Evolutionary conservation across 2,329 filamentous ascomycete species (phyloP), one percentile per base, ranked within the genome.

Genomic region (Penicillium carneum): DNA sequence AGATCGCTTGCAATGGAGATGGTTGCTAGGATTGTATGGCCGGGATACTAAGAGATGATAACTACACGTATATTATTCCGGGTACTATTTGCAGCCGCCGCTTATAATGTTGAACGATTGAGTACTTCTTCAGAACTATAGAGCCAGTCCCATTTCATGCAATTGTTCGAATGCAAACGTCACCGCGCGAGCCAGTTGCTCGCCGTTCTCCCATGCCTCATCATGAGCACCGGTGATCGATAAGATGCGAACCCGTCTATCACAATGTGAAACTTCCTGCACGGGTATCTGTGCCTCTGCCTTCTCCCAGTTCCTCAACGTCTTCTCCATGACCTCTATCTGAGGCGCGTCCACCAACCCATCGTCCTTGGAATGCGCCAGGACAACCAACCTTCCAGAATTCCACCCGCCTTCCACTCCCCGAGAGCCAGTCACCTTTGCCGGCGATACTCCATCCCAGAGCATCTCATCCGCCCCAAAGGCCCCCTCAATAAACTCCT

Each of bases 281-380:
- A 49, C 43, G 6, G 61, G 47, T 12, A 62, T 56, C 16, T 62
- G 42, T 20, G 54, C 53, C 16, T 59, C 48, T 3, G 10, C 26
- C 33, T 45, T 43, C 50, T 84, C 75, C 82, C 82, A 79, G 72
- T 79, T 70, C 76, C 83, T 73, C 80, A 85, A 74, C 74, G 81
- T 74, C 74, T 83, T 64, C 81, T 83, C 69, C 84, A 86, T 81
- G 2, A 50, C 69, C 45, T 76, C 71, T 7, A 72, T 52, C 64
- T 82, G 80, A 1, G 60, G 64, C 46, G 63, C 59, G 68, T 81
- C 77, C 9, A 82, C 77, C 36, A 81, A 66, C 42, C 70, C 74
- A 69, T 83, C 81, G 18, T 76, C 74, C n/a, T 58, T 57, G 4
- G 79, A 81, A 57, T 78, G 75, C 29, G 78, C 79, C 33, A 83